Conservation (phyloP, 140 eudicot genomes). For the Stevia rebaudiana region DNA sequence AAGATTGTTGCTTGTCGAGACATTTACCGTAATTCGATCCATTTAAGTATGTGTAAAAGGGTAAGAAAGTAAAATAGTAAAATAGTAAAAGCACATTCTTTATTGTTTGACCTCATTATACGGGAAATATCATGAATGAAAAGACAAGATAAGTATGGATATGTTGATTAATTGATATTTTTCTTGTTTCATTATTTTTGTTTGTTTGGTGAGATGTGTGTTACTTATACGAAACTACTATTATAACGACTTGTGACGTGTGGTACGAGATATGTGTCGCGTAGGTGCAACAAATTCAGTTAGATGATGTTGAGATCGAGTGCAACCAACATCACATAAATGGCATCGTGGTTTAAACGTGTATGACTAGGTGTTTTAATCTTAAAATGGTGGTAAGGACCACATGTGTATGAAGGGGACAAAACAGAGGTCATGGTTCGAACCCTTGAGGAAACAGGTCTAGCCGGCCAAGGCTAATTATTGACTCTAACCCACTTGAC, state of each 20-base stretch:
- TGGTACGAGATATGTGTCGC: slow-evolving; percentile 22
- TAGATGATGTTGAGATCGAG: slow-evolving; percentile 4
- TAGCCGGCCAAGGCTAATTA: background rate
- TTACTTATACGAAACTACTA: slow-evolving; percentile 14
- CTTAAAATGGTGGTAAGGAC: slow-evolving; percentile 5
- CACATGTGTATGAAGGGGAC: slow-evolving; percentile 32
- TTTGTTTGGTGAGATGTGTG: background rate
- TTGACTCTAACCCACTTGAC: slow-evolving; percentile 14
- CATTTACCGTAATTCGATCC: slow-evolving; percentile 32
- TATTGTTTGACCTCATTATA: slow-evolving; percentile 2
- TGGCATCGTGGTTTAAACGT: slow-evolving; percentile 4
- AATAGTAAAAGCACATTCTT: slow-evolving; percentile 4
- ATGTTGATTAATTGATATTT: background rate
- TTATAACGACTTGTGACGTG: slow-evolving; percentile 18
- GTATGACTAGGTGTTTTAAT: background rate
- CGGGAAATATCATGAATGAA: background rate
- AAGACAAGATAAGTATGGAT: background rate
- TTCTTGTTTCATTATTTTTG: background rate
- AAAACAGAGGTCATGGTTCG: slow-evolving; percentile 40
- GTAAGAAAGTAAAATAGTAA: no score
- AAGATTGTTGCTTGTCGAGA: slow-evolving; percentile 48
- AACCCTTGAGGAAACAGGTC: slow-evolving; percentile 3
- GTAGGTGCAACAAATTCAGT: slow-evolving; percentile 34
- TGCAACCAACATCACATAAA: slow-evolving; percentile 13
- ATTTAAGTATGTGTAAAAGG: slow-evolving; percentile 5